Percentiles rank a stretch among this genome's conserved stretches.
These are phyloP conservation scores for Kluyveromyces sp. DNA, from an alignment of 1,139 yeast species.

Conservation along the genomic window DNA sequence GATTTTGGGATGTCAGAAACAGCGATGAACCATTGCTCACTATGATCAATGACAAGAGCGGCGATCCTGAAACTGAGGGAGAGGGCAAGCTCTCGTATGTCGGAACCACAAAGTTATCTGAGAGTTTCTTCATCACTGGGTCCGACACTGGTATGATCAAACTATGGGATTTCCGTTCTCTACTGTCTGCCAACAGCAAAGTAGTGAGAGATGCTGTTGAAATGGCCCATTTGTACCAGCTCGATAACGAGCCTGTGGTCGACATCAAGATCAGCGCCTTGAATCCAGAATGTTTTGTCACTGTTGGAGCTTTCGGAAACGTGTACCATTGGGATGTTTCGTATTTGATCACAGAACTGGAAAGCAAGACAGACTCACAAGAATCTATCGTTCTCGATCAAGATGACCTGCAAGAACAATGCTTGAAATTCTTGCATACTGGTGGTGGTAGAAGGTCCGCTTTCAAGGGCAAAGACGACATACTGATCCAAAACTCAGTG, in stretches of 20 bases:
- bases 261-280: slow-evolving; percentile 28
- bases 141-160: slow-evolving; percentile 29
- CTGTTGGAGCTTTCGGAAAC: slow-evolving; percentile 30
- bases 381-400: slow-evolving; percentile 13
- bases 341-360: slow-evolving; percentile 21
- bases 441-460: slow-evolving; percentile 28
- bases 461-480: slow-evolving; percentile 7
- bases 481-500: slow-evolving; percentile 19
- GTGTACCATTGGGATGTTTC: slow-evolving; percentile 32
- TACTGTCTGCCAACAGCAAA: slow-evolving; percentile 22
- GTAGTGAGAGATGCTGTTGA: slow-evolving; percentile 28
- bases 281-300: slow-evolving; percentile 26
- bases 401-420: slow-evolving; percentile 25
- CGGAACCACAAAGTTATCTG: slow-evolving; percentile 23
- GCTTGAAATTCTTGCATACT: slow-evolving; percentile 28
- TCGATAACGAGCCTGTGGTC: slow-evolving; percentile 29
- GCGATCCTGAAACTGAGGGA: slow-evolving; percentile 5
- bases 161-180: slow-evolving; percentile 32
- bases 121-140: slow-evolving; percentile 29
- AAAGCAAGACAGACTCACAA: slow-evolving; percentile 21
- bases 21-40: slow-evolving; percentile 23
- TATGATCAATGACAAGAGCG: slow-evolving; percentile 4
- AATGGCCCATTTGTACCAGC: slow-evolving; percentile 24
- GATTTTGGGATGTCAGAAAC: slow-evolving; percentile 31
- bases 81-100: slow-evolving; percentile 27